These are phyloP conservation scores for Hydrangea macrophylla DNA, from an alignment of 148 eudicot genomes.

Conservation along the genomic window DNA sequence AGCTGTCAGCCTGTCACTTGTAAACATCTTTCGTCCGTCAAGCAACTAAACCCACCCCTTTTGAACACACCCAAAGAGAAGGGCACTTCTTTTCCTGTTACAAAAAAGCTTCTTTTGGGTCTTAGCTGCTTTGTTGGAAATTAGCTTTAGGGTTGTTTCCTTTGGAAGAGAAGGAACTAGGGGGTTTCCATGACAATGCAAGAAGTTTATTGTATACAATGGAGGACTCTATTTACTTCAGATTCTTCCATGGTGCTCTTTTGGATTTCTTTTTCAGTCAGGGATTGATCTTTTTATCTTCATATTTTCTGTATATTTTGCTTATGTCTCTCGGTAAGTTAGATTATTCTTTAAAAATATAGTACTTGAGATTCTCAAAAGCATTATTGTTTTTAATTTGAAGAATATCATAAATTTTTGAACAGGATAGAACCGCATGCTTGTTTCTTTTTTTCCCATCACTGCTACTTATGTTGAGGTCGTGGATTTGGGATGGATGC, in stretches of 20 bases:
- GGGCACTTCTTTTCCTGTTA: too few species aligned
- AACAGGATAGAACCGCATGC: conserved; percentile 85
- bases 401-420: conserved; percentile 12
- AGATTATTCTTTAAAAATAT: neutral
- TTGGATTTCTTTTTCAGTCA: neutral
- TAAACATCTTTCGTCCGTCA: too few species aligned
- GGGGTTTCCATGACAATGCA: neutral
- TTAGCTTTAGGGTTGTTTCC: neutral
- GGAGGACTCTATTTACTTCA: neutral
- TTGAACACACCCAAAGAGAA: too few species aligned
- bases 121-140: conserved; percentile 1
- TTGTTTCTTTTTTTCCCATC: conserved; percentile 86
- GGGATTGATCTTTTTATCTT: neutral
- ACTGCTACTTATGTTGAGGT: conserved; percentile 56
- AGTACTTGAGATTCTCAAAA: neutral
- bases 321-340: neutral
- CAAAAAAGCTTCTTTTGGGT: neutral
- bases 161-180: neutral
- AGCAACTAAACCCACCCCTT: too few species aligned
- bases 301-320: neutral
- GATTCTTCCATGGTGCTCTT: neutral
- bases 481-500: conserved; percentile 80
- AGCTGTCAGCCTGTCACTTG: too few species aligned
- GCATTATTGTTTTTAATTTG: neutral
- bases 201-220: neutral